These are phyloP conservation scores for Aspergillus spinulosporus DNA, from an alignment of 2,329 filamentous ascomycete genomes.

Conservation along the genomic window DNA sequence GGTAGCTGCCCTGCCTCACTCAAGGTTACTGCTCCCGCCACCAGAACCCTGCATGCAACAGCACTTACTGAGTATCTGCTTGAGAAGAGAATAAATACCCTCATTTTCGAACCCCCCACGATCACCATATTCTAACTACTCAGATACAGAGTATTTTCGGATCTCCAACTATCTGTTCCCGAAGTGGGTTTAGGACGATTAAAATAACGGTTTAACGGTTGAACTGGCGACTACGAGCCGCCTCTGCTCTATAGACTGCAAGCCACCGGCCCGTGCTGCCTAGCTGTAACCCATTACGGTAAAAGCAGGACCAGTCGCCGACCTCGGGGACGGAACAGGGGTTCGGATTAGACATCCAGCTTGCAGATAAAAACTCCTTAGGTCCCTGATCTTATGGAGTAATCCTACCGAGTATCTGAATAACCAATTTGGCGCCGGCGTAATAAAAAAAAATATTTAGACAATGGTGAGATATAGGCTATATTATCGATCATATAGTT, in stretches of 20 bases:
- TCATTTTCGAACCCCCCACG: no score
- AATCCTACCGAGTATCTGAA: no score
- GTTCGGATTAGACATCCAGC: background rate
- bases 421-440: no score
- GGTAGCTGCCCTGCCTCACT: no score
- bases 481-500: no score
- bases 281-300: background rate
- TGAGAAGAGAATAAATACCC: no score
- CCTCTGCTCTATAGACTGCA: background rate
- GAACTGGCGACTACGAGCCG: background rate
- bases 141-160: background rate
- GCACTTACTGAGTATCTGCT: no score
- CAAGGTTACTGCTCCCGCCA: no score
- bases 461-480: no score
- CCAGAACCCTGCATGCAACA: no score
- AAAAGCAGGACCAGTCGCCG: background rate
- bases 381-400: no score
- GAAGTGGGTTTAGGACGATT: background rate
- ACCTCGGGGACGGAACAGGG: background rate
- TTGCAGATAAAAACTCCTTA: background rate
- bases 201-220: background rate
- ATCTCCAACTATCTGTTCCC: background rate
- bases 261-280: background rate
- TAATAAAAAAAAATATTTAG: no score
- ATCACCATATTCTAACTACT: background rate